phyloP scores from a whole-genome alignment of 2,329 filamentous ascomycete genomes.

The Penicillium hordei region DNA sequence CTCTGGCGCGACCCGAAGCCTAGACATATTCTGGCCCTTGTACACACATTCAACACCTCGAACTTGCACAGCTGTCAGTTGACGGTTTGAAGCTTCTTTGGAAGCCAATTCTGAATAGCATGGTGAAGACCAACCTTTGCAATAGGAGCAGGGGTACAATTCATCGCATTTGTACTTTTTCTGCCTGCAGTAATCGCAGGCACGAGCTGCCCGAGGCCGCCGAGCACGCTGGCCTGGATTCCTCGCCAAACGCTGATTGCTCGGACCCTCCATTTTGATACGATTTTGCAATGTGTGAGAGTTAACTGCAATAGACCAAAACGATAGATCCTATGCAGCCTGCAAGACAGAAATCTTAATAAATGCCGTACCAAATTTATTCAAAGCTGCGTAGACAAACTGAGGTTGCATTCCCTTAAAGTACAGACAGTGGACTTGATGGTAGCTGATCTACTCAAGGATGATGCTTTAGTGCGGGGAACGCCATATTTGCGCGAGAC shows the following conservation, averaged over 20 bases:
- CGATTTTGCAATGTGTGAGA: not conserved
- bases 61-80: not conserved
- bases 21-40: not conserved
- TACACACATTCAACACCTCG: not conserved
- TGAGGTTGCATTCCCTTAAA: not conserved
- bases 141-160: not conserved
- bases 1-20: not conserved
- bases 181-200: not conserved
- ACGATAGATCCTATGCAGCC: not conserved
- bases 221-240: not conserved
- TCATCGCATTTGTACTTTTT: not conserved
- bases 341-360: not conserved
- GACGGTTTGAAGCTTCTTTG: not conserved
- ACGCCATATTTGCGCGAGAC: not conserved
- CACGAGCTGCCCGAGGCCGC: not conserved
- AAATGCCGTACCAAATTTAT: not conserved
- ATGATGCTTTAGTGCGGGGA: not conserved
- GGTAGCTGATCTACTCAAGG: not conserved
- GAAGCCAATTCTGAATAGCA: not conserved
- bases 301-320: not conserved
- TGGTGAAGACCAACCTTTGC: not conserved
- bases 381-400: not conserved
- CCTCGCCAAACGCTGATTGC: not conserved
- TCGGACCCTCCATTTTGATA: not conserved
- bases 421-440: not conserved